phyloP scores from a whole-genome alignment of 352 stramenopile genomes.

The Phytophthora syringae region DNA sequence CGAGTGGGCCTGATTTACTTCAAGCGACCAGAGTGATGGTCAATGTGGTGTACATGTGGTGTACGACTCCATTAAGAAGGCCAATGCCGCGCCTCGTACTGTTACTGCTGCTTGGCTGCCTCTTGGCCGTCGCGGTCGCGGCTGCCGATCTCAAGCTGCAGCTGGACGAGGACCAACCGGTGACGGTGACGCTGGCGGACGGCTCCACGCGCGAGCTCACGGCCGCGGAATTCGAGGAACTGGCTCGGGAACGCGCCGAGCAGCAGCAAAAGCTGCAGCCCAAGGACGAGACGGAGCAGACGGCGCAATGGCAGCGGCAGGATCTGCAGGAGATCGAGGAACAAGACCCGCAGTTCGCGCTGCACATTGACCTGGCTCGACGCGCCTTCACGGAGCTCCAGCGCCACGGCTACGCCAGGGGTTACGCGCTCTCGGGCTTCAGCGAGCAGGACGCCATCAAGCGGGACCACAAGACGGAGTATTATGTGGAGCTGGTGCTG shows the following conservation, averaged over 20 bases:
- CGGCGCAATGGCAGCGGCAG: constrained; percentile 34
- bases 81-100: constrained; percentile 1
- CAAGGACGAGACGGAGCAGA: constrained; percentile 22
- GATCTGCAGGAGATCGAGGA: constrained; percentile 43
- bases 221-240: constrained; percentile 49
- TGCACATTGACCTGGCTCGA: constrained; percentile 52
- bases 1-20: constrained; percentile 33
- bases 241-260: constrained; percentile 39
- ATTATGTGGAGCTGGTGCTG: constrained; percentile 41
- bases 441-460: constrained; percentile 47
- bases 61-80: constrained; percentile 1
- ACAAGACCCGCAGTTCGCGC: constrained; percentile 55
- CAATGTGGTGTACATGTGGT: constrained; percentile 21
- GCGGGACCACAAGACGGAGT: constrained; percentile 20
- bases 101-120: constrained; percentile 18
- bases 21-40: constrained; percentile 25
- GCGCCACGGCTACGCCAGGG: constrained; percentile 61
- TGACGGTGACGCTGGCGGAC: constrained; percentile 51
- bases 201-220: constrained; percentile 53
- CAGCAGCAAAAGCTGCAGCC: constrained; percentile 42
- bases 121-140: not conserved
- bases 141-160: constrained; percentile 25
- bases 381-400: constrained; percentile 63
- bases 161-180: constrained; percentile 29
- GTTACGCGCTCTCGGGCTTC: constrained; percentile 60